Base-by-base conservation (phyloP, 78 protist species). In the Planoprotostelium fungivorum region DNA sequence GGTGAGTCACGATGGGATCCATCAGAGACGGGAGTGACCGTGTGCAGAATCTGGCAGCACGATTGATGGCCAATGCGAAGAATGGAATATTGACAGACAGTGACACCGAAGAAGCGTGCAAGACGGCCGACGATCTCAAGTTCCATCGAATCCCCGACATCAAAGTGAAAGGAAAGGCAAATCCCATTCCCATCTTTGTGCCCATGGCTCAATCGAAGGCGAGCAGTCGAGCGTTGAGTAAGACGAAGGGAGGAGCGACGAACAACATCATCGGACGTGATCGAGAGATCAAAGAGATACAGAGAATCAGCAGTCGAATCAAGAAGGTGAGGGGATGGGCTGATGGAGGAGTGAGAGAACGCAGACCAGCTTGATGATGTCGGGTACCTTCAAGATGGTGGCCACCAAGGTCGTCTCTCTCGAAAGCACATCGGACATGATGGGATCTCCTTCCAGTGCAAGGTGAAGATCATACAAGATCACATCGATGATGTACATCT, bases 161-260 rank as follows among this genome's bases (percentile, higher is more conserved):
- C 36, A 89, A 90, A 31, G 95, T 93, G 38, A 93, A 93, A 36
- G 95, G 95, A 5, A 93, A 93, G 83, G 35, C 73, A 36, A 29
- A 87, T 0, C 37, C 37, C 23, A 90, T 93, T 38, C 38, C 36
- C 0, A 89, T 93, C 0, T 93, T 88, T 39, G 88, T 88, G 83
- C 95, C 95, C 36, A 88, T 51, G 73, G 16, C 31, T 25, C 5
- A 51, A 25, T 51, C 16, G 31, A 51, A 16, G 73, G 16, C 5
- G 31, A 51, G 73, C 73, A 16, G 73, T 5, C 5, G 73, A 16
- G 16, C 73, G 31, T 16, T 16, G 31, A 16, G 73, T 5, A 51
- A 51, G 73, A 51, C 31, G 73, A 16, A 16, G 31, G 73, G 73
- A 5, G 16, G 16, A 5, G 73, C 73, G 73, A 16, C 16, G 31